These are phyloP conservation scores for Ulota crispa DNA, from an alignment of 225 moss, liverwort and hornwort species.

Conservation along the genomic window DNA sequence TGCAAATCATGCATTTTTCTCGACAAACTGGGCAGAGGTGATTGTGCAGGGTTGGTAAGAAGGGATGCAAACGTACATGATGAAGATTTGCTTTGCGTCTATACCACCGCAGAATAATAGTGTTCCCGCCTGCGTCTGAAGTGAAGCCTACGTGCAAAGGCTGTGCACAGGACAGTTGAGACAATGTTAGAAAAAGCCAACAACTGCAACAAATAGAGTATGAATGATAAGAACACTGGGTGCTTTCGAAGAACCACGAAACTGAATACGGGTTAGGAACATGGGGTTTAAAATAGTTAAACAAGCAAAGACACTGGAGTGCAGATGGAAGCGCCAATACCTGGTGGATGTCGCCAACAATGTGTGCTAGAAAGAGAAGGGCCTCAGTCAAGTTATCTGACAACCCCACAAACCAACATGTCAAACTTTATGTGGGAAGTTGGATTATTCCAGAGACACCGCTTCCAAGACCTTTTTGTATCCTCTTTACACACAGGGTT, in stretches of 20 bases:
- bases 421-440: neutral
- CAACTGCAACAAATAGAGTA: conserved; percentile 3
- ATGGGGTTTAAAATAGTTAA: neutral
- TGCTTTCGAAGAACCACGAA: neutral
- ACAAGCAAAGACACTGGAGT: neutral
- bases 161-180: conserved; percentile 36
- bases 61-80: conserved; percentile 51
- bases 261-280: neutral
- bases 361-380: conserved; percentile 81
- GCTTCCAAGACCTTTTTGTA: neutral
- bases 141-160: conserved; percentile 88
- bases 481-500: conserved; percentile 3
- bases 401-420: conserved; percentile 20
- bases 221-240: neutral
- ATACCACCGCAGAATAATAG: conserved; percentile 75
- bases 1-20: neutral
- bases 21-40: neutral
- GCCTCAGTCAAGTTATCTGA: conserved; percentile 88
- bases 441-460: neutral
- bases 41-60: neutral
- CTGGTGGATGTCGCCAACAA: conserved; percentile 88
- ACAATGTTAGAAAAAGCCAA: neutral
- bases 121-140: conserved; percentile 73
- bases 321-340: conserved; percentile 26
- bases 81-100: conserved; percentile 75